phyloP scores from a whole-genome alignment of 2,329 filamentous ascomycete species.

The Colletotrichum lindemuthianum region DNA sequence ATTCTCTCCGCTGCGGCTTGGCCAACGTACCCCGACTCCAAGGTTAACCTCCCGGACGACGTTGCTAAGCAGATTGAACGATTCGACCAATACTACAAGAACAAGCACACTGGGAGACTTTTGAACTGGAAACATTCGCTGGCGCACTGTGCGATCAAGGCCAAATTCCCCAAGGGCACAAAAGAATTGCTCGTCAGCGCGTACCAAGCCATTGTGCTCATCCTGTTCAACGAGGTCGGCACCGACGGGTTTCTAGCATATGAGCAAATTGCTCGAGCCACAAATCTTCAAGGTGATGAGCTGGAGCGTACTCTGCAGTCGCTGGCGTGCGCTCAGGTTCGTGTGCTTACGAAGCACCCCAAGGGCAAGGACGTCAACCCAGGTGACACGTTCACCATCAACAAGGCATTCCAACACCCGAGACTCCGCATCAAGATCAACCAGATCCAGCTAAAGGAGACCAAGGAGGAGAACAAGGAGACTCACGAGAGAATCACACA shows the following conservation, averaged over 20 bases:
- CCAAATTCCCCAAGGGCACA: conserved; percentile 78
- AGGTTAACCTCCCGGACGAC: conserved; percentile 77
- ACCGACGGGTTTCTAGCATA: conserved; percentile 75
- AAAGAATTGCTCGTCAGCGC: conserved; percentile 93
- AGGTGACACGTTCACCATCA: conserved; percentile 87
- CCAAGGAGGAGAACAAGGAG: conserved; percentile 91
- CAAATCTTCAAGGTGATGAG: conserved; percentile 79
- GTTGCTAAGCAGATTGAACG: conserved; percentile 80
- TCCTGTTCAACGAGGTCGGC: conserved; percentile 84
- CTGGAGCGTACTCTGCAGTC: conserved; percentile 93
- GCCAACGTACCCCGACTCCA: conserved; percentile 85
- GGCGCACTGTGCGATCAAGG: conserved; percentile 89
- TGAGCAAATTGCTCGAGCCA: conserved; percentile 77
- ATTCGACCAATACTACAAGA: conserved; percentile 88
- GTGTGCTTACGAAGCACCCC: conserved; percentile 86
- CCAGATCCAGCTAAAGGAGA: conserved; percentile 97
- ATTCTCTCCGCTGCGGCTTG: conserved; percentile 92
- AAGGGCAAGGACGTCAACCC: conserved; percentile 81
- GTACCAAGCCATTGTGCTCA: conserved; percentile 89
- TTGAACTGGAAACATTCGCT: conserved; percentile 93
- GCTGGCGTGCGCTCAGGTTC: conserved; percentile 88
- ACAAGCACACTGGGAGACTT: conserved; percentile 87
- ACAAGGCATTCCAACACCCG: conserved; percentile 78
- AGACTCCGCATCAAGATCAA: conserved; percentile 98
- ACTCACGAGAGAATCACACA: conserved; percentile 90